Evolutionary conservation across 768 basidiomycete genomes (phyloP).

Genomic region (Royoungia palumana): DNA sequence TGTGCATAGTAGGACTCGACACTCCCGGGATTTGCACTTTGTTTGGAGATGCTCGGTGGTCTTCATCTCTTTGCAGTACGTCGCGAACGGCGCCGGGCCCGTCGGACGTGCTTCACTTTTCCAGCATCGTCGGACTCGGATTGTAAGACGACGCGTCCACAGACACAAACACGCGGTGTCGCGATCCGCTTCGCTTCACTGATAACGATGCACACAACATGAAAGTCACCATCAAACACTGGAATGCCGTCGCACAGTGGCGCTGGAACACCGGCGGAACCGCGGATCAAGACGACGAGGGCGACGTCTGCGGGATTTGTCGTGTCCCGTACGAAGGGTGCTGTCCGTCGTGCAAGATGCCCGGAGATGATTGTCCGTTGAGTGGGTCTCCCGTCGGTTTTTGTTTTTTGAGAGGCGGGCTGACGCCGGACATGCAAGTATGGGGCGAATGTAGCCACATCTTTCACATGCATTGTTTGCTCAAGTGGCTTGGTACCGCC

Average conservation of each 20-base stretch:
- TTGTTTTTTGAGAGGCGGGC: not conserved
- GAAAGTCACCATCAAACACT: conserved; percentile 81
- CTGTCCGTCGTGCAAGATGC: conserved; percentile 94
- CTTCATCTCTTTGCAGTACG: too few relatives aligned
- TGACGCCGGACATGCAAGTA: conserved; percentile 38
- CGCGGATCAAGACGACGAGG: conserved; percentile 44
- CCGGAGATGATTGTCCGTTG: conserved; percentile 92
- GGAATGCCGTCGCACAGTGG: conserved; percentile 90
- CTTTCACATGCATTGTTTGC: conserved; percentile 97
- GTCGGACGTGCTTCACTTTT: too few relatives aligned
- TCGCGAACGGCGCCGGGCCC: too few relatives aligned
- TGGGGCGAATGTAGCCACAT: conserved; percentile 98
- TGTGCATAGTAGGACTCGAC: too few relatives aligned
- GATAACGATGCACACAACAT: conserved; percentile 34
- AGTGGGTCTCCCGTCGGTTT: conserved; percentile 47
- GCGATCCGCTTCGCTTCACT: too few relatives aligned
- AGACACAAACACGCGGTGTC: too few relatives aligned
- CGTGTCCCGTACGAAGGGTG: conserved; percentile 90
- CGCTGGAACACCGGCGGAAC: conserved; percentile 62
- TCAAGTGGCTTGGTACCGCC: conserved; percentile 91
- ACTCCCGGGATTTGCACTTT: too few relatives aligned
- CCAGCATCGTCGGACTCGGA: too few relatives aligned
- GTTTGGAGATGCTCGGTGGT: too few relatives aligned
- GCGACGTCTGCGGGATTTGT: conserved; percentile 82
- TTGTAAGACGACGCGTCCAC: too few relatives aligned